A percentile compares a stretch with the other conserved stretches of the same genome.
Evolutionary conservation across 768 basidiomycete species (phyloP).

Genomic region (Pisolithus microcarpus): DNA sequence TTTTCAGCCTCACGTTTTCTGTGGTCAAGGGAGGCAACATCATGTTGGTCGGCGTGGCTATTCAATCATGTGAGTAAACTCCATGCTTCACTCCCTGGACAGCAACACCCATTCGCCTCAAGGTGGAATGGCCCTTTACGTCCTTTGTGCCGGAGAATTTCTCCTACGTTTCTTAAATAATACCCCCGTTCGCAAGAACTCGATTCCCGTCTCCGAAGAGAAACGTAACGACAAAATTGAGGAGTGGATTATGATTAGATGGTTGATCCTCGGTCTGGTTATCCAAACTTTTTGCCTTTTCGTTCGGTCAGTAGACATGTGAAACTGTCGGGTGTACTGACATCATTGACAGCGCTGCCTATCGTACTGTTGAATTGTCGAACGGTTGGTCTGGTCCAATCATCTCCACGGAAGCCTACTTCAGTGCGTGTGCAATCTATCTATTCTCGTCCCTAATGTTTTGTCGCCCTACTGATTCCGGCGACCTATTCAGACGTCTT

Average conservation of each 20-base stretch:
- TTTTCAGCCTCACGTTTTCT: constrained; percentile 1
- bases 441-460: background rate
- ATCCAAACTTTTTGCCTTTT: constrained; percentile 39
- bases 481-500: constrained; percentile 33
- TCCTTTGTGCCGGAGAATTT: constrained; percentile 39
- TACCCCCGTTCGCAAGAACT: constrained; percentile 24
- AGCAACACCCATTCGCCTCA: background rate
- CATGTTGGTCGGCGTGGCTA: constrained; percentile 58
- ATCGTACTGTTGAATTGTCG: constrained; percentile 9
- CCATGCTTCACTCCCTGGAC: constrained; percentile 11
- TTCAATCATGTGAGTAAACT: constrained; percentile 42
- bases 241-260: constrained; percentile 12
- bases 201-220: background rate
- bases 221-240: background rate
- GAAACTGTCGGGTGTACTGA: background rate
- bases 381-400: constrained; percentile 40
- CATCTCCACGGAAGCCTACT: constrained; percentile 42
- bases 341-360: constrained; percentile 2
- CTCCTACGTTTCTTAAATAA: constrained; percentile 35
- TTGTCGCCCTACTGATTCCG: background rate
- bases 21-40: constrained; percentile 37
- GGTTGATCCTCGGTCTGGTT: constrained; percentile 30
- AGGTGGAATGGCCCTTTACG: constrained; percentile 41
- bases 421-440: constrained; percentile 30
- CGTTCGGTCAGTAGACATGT: constrained; percentile 34